Base-by-base conservation (phyloP, 176 grass and related monocot species). In the Oryza meyeriana region DNA sequence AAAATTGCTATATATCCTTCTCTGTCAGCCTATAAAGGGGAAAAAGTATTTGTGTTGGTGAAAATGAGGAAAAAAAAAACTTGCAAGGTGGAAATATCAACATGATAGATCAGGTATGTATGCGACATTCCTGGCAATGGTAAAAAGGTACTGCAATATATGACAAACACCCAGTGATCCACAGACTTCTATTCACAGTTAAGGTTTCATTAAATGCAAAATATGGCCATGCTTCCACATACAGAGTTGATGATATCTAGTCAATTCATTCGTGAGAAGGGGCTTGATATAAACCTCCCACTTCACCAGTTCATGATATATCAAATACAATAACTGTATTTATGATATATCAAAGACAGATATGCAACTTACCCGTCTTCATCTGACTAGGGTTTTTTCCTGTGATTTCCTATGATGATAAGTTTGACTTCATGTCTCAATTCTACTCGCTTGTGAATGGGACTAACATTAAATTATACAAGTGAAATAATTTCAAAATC, bases 1-100 rank as follows among this genome's bases (percentile, higher is more conserved):
- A 98, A 93, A 24, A 98, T 95, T 79, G 82, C 95, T 77, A 95
- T 88, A 83, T 88, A 98, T 70, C 92, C 92, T 88, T 98, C 92
- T 86, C 92, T 97, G 67, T 93, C 90, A 76, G 90, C 87, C 92
- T 98, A 78, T 58, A 75, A 85, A 77, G 35, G 6, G 20, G 9
- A 66, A 68, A 57, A n/a, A 22, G 5, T 25, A 88, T 57, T 41
- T 48, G 22, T 8, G 13, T 16, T 42, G 9, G 12, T 58, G 6
- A 80, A 17, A 64, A 29, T 41, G 42, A 35, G 17, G 2, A 31
- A 72, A 72, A 69, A 5, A 82, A 76, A 48, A 61, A 50, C 17
- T 58, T 58, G 52, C 12, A 6, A 58, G 14, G 22, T 0, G 22
- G 22, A 52, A 20, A 52, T 40, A 10, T 10, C 48, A 8, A 17